phyloP scores from a whole-genome alignment of 1,284 basidiomycete genomes.

The Megacollybia platyphylla region DNA sequence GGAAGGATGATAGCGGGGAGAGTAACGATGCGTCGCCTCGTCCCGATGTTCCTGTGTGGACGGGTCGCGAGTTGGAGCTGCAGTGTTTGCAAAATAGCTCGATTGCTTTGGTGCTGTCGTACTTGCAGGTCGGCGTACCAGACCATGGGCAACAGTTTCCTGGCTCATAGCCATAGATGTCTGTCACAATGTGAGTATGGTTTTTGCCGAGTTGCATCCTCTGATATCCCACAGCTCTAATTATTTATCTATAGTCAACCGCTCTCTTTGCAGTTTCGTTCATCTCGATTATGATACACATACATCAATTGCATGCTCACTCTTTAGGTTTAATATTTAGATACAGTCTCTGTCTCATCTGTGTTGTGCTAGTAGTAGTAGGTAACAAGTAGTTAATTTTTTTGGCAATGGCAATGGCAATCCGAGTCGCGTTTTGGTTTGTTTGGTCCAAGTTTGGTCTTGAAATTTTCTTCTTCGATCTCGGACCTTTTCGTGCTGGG shows the following conservation, averaged over 20 bases:
- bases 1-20: slow-evolving; percentile 16
- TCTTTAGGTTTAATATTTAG: not conserved
- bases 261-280: not conserved
- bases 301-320: not conserved
- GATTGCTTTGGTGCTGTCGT: slow-evolving; percentile 45
- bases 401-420: not conserved
- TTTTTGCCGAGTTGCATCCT: too few relatives aligned
- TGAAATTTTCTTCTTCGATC: too few relatives aligned
- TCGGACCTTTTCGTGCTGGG: too few relatives aligned
- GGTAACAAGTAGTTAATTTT: too few relatives aligned
- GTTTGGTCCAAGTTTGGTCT: too few relatives aligned
- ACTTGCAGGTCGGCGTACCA: slow-evolving; percentile 31
- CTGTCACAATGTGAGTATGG: too few relatives aligned
- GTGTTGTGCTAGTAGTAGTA: too few relatives aligned
- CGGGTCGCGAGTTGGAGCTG: slow-evolving; percentile 50
- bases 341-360: too few relatives aligned
- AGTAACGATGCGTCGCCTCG: slow-evolving; percentile 16
- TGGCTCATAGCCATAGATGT: slow-evolving; percentile 1
- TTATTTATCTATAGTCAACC: not conserved
- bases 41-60: slow-evolving; percentile 43
- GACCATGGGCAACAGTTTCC: slow-evolving; percentile 13
- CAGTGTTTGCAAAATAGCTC: slow-evolving; percentile 64
- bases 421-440: not conserved
- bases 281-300: not conserved
- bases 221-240: not conserved